phyloP scores from a whole-genome alignment of 2,329 filamentous ascomycete genomes.

The Hypoxylon sp. region DNA sequence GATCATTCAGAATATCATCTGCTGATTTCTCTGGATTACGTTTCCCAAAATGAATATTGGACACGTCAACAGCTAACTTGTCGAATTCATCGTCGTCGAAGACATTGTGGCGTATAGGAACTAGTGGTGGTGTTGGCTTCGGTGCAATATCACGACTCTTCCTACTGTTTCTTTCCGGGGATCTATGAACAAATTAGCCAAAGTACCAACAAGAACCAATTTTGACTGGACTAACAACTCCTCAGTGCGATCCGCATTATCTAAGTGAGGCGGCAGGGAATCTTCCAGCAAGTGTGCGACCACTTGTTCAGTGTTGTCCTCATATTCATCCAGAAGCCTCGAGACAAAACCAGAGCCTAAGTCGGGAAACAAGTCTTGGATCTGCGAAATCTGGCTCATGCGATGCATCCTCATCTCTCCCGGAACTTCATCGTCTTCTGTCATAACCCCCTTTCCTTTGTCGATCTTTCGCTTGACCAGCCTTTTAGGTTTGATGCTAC shows the following conservation, averaged over 20 bases:
- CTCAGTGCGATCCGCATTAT: conserved; percentile 74
- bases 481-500: conserved; percentile 66
- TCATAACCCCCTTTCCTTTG: conserved; percentile 74
- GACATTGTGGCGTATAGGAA: conserved; percentile 77
- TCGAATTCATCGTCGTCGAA: conserved; percentile 88
- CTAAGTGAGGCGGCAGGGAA: conserved; percentile 78
- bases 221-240: conserved; percentile 64
- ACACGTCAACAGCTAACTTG: conserved; percentile 74
- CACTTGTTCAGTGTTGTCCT: conserved; percentile 82
- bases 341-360: conserved; percentile 87
- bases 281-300: conserved; percentile 86
- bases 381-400: conserved; percentile 86
- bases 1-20: conserved; percentile 79
- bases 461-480: conserved; percentile 69
- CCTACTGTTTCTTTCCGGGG: conserved; percentile 50
- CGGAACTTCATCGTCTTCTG: conserved; percentile 57
- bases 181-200: conserved; percentile 42
- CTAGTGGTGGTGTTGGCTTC: conserved; percentile 69
- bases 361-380: conserved; percentile 95
- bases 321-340: conserved; percentile 83
- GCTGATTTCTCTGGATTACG: conserved; percentile 73
- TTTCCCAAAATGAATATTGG: conserved; percentile 85
- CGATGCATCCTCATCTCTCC: conserved; percentile 79
- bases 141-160: conserved; percentile 67
- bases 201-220: conserved; percentile 3